Base-by-base conservation (phyloP, 352 stramenopile genomes). In the Globisporangium spinosum region DNA sequence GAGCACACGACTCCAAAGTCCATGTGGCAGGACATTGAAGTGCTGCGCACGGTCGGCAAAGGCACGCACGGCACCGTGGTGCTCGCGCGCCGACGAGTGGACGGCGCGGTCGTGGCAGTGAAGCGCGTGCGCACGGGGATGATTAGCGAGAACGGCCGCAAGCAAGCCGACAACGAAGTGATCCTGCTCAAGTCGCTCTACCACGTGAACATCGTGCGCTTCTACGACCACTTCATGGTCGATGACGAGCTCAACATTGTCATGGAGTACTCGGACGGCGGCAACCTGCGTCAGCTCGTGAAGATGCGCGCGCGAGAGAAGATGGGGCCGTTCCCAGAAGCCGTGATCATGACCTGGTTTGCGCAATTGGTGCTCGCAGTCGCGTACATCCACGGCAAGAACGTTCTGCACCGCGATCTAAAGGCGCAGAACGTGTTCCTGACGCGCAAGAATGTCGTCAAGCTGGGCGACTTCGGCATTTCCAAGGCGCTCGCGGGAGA, bases 401-500 rank as follows among this genome's bases (percentile, higher is more conserved):
- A 95, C 64, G 87, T 97, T 62, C 68, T 97, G 25, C 89, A 97
- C 54, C 88, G 89, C 34, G 89, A 97, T 55, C 64, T 97, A 2
- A 97, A 97, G 72, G 87, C 89, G 32, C 85, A 94, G 64, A 97
- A 97, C 59, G 82, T 97, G 25, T 97, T 97, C 54, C 74, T 97
- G 3, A 95, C 89, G 23, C 79, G 88, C 55, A 90, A 91, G 64
- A 91, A 94, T 64, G 85, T 96, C 7, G 85, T 97, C 12, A 97
- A 96, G 59, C 75, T 97, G 2, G 89, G 89, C 4, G 89, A 97
- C 59, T 96, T 97, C 65, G 89, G 89, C 38, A 95, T 97, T 62
- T 95, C 89, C 38, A 95, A 96, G 70, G 88, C 87, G 0, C 74
- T 97, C 35, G 76, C 85, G 0, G 89, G 85, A 38, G 86, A 94